Evolutionary conservation across 768 basidiomycete species (phyloP), one percentile per base, ranked within the genome.

Genomic region (Leccinum subtestaceum): DNA sequence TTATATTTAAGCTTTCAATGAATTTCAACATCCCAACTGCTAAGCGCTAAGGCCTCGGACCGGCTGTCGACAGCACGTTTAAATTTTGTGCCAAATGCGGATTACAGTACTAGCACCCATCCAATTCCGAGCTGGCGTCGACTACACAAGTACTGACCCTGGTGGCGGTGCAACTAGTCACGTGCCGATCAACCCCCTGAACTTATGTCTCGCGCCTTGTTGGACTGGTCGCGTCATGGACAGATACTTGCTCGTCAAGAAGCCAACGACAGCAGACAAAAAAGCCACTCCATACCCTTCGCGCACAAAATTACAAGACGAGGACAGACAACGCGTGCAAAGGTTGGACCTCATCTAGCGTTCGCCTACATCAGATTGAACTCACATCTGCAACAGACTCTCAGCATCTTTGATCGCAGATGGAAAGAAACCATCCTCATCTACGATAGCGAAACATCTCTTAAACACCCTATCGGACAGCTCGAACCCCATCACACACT

Each of bases 401-500:
- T 57, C 73, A 2, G 73, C 69, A 31, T 72, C 75, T 38, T 55
- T 76, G 19, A 55, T 65, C 36, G 70, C 63, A 45, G 72, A 70
- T 32, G 70, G 65, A n/a, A 59, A 63, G 52, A 74, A 72, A 54
- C 72, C 77, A 4, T 80, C 81, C 19, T 67, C 74, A 0, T 63
- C 76, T 31, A 72, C 74, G n/a, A 67, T 89, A 40, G 89, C 84
- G 12, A 84, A 77, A 55, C 79, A 84, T 55, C 72, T 93, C 13
- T 69, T 93, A 45, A 78, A 74, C 29, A 89, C 85, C 0, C 77
- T 94, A 48, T 70, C 78, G 15, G 80, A 88, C 60, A 75, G 79
- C 54, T 80, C 81, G 10, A 93, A 93, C 69, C 92, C 92, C 1
- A 90, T 93, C 53, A 91, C 90, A 1, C 86, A 89, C 64, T 86